Base-by-base conservation (phyloP, 352 stramenopile species). In the Pythium aristosporum region DNA sequence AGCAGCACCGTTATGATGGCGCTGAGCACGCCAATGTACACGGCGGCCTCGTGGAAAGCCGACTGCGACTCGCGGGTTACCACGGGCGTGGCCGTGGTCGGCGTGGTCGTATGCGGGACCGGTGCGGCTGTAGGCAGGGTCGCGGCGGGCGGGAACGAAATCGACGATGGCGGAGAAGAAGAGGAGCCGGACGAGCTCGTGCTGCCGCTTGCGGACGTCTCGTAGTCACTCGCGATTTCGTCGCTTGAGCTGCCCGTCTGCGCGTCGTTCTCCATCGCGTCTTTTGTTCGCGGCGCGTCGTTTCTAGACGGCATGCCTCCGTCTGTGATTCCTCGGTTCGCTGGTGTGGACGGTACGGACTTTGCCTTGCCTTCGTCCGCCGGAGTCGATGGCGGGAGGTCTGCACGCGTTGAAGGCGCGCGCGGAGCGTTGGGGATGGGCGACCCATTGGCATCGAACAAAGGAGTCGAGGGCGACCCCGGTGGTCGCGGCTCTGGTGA, bases 1-100 rank as follows among this genome's bases (percentile, higher is more conserved):
- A 91, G 63, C 20, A 71, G 69, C 39, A 88, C 61, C 7, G 77
- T 84, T n/a, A 91, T 74, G n/a, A 71, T 75, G 12, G 80, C 80
- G 36, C 39, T 37, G 8, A 39, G 42, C 43, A 67, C 58, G 36
- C 57, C 43, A 11, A 55, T 43, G 53, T 67, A 71, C 5, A 55
- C 46, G 2, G 47, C 52, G 2, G 28, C 37, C 30, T 59, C 59
- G 41, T 54, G 57, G 36, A 67, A 61, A 4, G 20, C 6, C 0
- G 64, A 62, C 15, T 42, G 44, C 12, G 49, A 44, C 36, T 36
- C n/a, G 7, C 25, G 18, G 9, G 47, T 63, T 2, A 32, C 41
- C 13, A 34, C 30, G 3, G 49, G 41, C n/a, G 46, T 36, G 20
- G 10, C 23, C 3, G 41, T 52, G 2, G 54, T 20, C 2, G 39